phyloP scores from a whole-genome alignment of 2,329 filamentous ascomycete genomes.

The Pezizomycotina sp. region DNA sequence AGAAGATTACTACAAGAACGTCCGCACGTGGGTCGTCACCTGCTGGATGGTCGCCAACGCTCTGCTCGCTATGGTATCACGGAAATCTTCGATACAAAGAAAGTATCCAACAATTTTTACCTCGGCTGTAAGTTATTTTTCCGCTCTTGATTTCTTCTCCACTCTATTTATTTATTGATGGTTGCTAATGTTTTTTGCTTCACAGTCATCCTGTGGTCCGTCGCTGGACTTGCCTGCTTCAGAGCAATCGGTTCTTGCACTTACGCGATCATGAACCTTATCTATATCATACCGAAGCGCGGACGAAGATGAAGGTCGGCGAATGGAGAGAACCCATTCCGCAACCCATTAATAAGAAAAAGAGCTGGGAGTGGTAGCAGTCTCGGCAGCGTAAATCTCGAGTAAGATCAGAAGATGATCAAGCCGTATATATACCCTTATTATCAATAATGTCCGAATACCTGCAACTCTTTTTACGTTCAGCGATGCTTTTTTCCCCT shows the following conservation, averaged over 20 bases:
- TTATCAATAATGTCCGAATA: too few species aligned
- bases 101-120: constrained; percentile 72
- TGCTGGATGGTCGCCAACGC: constrained; percentile 87
- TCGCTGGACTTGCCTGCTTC: constrained; percentile 74
- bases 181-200: background rate
- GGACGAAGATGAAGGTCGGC: constrained; percentile 42
- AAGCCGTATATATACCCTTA: too few species aligned
- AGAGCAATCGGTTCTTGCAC: constrained; percentile 65
- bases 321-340: constrained; percentile 5
- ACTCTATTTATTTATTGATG: too few species aligned
- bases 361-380: constrained; percentile 10
- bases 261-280: constrained; percentile 66
- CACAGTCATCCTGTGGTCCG: constrained; percentile 67
- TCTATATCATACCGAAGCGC: constrained; percentile 78
- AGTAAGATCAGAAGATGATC: constrained; percentile 12
- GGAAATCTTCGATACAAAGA: constrained; percentile 59
- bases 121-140: constrained; percentile 42
- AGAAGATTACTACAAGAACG: constrained; percentile 96
- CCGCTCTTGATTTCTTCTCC: background rate
- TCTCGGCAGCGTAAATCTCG: constrained; percentile 17
- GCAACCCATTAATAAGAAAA: constrained; percentile 9
- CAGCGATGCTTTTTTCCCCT: too few species aligned
- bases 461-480: too few species aligned
- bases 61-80: constrained; percentile 80
- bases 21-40: constrained; percentile 95